These are phyloP conservation scores for Fraxinus sp. DNA, from an alignment of 305 asterid genomes.

Conservation along the genomic window DNA sequence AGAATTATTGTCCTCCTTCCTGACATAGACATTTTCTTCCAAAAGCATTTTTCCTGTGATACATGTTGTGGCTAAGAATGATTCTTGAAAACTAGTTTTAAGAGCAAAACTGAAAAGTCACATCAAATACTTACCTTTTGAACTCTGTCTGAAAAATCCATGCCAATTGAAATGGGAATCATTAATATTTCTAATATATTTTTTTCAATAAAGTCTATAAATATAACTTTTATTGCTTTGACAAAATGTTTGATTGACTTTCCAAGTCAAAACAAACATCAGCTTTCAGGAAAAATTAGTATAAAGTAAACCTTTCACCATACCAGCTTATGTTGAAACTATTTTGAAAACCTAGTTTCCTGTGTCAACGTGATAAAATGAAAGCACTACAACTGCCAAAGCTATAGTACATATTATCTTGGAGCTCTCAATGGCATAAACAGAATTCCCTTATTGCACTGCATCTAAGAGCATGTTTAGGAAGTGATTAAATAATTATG, in stretches of 20 bases:
- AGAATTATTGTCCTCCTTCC: background rate
- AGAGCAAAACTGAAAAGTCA: background rate
- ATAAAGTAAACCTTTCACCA: conserved; percentile 3
- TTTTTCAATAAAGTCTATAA: background rate
- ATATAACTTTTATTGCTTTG: background rate
- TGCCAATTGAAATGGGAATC: background rate
- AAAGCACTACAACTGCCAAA: background rate
- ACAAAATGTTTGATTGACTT: background rate
- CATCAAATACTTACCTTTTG: background rate
- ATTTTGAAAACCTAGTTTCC: background rate
- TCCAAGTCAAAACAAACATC: background rate
- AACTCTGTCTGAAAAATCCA: background rate
- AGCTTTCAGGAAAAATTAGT: background rate
- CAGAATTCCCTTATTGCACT: conserved; percentile 1
- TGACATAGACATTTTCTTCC: background rate
- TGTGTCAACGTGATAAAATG: conserved; percentile 1
- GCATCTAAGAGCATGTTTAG: background rate
- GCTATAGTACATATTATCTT: background rate
- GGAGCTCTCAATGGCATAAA: background rate
- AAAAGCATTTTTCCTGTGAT: background rate
- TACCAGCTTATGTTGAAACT: background rate
- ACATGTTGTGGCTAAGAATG: background rate
- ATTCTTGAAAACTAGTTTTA: background rate
- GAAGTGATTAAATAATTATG: background rate
- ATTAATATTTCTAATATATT: background rate